A percentile compares a stretch with the other conserved stretches of the same genome.
phyloP scores from a whole-genome alignment of 2,329 filamentous ascomycete species.

The Fusarium stilboides region DNA sequence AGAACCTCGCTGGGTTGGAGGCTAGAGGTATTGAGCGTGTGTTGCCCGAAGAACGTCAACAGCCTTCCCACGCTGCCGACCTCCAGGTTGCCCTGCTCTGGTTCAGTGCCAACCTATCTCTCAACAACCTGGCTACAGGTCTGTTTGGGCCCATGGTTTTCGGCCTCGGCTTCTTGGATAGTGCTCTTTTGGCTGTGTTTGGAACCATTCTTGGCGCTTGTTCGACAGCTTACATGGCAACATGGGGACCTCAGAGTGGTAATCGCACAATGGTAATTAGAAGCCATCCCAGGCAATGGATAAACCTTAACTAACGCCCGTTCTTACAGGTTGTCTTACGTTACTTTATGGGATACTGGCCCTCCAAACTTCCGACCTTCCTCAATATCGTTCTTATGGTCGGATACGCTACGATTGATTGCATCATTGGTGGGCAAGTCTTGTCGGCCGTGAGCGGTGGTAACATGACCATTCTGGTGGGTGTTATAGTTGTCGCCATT shows the following conservation, averaged over 20 bases:
- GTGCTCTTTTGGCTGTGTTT: constrained; percentile 79
- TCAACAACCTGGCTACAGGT: constrained; percentile 74
- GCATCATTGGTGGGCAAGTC: constrained; percentile 84
- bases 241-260: constrained; percentile 81
- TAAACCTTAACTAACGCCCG: constrained; percentile 13
- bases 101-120: constrained; percentile 62
- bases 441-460: constrained; percentile 78
- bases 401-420: constrained; percentile 84
- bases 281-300: background rate
- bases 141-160: constrained; percentile 79
- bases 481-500: constrained; percentile 82
- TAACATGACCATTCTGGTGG: constrained; percentile 79
- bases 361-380: constrained; percentile 52
- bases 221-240: constrained; percentile 83
- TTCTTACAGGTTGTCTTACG: constrained; percentile 71
- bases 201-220: constrained; percentile 81
- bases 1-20: constrained; percentile 56
- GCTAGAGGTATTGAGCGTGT: constrained; percentile 59
- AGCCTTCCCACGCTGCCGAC: constrained; percentile 53
- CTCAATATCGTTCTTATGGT: constrained; percentile 73
- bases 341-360: constrained; percentile 81
- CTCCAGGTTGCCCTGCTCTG: constrained; percentile 60
- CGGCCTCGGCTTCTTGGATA: constrained; percentile 79
- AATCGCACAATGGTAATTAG: constrained; percentile 77
- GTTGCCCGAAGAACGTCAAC: constrained; percentile 55